phyloP scores from a whole-genome alignment of 2,329 filamentous ascomycete genomes.

The Trichoderma sp. region DNA sequence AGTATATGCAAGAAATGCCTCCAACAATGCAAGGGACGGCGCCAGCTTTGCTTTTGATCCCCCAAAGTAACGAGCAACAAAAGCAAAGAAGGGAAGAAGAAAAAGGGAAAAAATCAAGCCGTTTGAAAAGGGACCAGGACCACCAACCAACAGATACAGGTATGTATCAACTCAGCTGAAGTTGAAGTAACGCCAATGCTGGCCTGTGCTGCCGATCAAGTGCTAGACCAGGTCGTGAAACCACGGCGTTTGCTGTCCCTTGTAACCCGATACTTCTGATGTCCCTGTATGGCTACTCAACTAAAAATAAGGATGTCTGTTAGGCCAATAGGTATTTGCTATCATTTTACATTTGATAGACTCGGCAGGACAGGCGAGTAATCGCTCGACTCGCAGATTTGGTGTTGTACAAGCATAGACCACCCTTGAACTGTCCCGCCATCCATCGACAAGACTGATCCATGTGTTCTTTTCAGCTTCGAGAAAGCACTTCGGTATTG shows the following conservation, averaged over 20 bases:
- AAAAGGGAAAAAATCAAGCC: background rate
- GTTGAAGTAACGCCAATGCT: background rate
- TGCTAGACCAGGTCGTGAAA: constrained; percentile 5
- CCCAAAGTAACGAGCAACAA: background rate
- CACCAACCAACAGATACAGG: background rate
- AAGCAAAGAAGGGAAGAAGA: background rate
- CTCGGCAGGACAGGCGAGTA: background rate
- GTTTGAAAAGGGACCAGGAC: background rate
- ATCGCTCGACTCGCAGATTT: background rate
- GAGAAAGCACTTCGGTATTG: background rate
- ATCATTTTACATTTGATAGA: background rate
- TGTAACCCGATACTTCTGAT: background rate
- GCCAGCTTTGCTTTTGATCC: background rate
- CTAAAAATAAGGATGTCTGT: background rate
- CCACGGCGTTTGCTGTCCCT: background rate
- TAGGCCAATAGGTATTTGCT: background rate
- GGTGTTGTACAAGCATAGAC: background rate
- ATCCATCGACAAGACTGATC: background rate
- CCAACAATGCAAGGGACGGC: background rate
- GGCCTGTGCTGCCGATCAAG: constrained; percentile 6
- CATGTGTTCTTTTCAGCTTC: background rate
- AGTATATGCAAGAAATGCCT: background rate
- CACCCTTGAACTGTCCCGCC: background rate
- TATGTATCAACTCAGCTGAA: background rate
- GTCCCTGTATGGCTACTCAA: background rate